Conservation (phyloP, 139 green algal genomes). For the Nannochloris sp. region DNA sequence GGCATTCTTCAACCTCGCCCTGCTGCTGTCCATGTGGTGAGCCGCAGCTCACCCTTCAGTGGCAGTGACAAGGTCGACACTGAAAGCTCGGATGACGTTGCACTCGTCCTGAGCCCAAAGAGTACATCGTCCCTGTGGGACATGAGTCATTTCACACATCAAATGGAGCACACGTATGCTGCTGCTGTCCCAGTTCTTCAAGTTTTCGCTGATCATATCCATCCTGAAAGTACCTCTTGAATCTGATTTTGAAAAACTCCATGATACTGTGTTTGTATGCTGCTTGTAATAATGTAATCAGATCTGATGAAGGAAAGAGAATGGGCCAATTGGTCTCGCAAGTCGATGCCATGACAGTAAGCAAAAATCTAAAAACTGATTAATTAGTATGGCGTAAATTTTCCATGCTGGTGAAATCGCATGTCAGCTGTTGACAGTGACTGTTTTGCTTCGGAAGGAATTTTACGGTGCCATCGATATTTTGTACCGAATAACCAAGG, state of each 20-base stretch:
- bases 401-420: too few relatives aligned
- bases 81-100: constrained; percentile 25
- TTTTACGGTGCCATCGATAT: too few relatives aligned
- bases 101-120: constrained; percentile 59
- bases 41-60: constrained; percentile 63
- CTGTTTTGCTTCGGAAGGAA: too few relatives aligned
- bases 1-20: constrained; percentile 17
- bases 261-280: neutral
- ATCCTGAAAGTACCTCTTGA: constrained; percentile 1
- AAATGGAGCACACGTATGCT: constrained; percentile 42
- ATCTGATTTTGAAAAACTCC: neutral
- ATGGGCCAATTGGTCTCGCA: too few relatives aligned
- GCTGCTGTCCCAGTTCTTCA: constrained; percentile 29
- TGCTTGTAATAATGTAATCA: neutral
- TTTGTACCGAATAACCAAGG: too few relatives aligned
- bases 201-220: neutral
- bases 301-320: too few relatives aligned
- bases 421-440: too few relatives aligned
- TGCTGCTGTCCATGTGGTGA: constrained; percentile 77
- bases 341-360: too few relatives aligned
- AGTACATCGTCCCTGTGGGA: constrained; percentile 57
- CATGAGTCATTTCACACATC: constrained; percentile 62
- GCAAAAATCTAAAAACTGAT: too few relatives aligned
- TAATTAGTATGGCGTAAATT: too few relatives aligned
- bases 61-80: constrained; percentile 53